Evolutionary conservation across 345 rosid genomes (phyloP), one percentile per base, ranked within the genome.

Genomic region (Citrus sinensis): DNA sequence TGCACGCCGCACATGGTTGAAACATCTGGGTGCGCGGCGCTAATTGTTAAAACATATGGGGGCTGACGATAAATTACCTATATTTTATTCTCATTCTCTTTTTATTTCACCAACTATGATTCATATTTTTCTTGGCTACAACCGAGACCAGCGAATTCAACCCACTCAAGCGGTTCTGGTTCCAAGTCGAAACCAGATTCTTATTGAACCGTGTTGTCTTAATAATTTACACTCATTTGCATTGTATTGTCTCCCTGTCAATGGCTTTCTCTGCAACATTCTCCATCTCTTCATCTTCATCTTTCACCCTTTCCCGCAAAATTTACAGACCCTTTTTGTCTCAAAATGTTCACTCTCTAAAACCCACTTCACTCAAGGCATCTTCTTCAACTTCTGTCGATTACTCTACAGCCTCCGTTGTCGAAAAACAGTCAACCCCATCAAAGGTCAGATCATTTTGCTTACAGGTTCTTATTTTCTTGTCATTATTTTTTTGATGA

Each of bases 301-400:
- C 84, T 27, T 79, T 82, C 5, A 78, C 89, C 49, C 75, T 83
- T 79, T 74, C 92, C 35, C 73, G 83, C 81, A 87, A 76, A 84
- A 63, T 64, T 67, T 78, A 62, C 67, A 76, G 77, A 54, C 82
- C 85, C 11, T 84, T 58, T 82, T 76, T 78, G 62, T 69, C 82
- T 71, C 64, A 66, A 35, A 61, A 55, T 27, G 40, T 83, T 64
- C 70, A 59, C 61, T 80, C 37, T 25, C 64, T 80, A n/a, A 90
- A 83, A 83, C 90, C 89, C 78, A n/a, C 82, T 35, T 89, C 88
- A 27, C 78, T 93, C 67, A 86, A 77, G 86, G 97, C 95, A 46
- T 46, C 51, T 79, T 85, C 95, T 56, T 86, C 89, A 9, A 70
- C 89, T 79, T 90, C 92, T 58, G 72, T 86, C 49, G 88, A 83